Evolutionary conservation across 2,329 filamentous ascomycete genomes (phyloP).

Genomic region (Colletotrichum cordylinicola): DNA sequence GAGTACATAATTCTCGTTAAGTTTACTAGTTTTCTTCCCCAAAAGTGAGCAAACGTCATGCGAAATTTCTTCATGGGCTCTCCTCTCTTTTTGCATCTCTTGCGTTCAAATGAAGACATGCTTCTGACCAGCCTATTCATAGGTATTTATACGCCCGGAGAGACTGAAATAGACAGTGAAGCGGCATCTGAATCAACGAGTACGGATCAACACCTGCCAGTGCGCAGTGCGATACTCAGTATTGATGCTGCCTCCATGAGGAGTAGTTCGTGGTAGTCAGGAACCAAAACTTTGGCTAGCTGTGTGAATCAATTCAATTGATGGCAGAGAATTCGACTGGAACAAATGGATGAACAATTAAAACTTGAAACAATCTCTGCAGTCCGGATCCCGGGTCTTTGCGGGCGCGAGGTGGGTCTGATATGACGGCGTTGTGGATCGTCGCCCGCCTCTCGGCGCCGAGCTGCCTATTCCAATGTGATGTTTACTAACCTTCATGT

Average conservation of each 20-base stretch:
- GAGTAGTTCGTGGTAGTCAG: not conserved
- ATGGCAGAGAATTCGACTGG: accelerated
- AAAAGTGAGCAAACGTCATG: too few relatives aligned
- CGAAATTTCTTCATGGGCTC: too few relatives aligned
- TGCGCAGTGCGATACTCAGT: too few relatives aligned
- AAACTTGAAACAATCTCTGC: accelerated
- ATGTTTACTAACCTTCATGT: not conserved
- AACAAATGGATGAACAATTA: accelerated
- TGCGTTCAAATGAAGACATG: too few relatives aligned
- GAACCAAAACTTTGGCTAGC: not conserved
- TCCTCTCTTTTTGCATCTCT: too few relatives aligned
- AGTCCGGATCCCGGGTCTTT: not conserved
- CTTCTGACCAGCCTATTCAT: too few relatives aligned
- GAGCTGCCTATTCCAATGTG: not conserved
- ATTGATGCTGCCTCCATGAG: not conserved
- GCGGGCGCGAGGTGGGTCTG: not conserved
- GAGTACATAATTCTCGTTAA: too few relatives aligned
- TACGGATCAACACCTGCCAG: accelerated
- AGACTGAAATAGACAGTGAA: too few relatives aligned
- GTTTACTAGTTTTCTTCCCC: too few relatives aligned
- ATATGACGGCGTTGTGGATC: not conserved
- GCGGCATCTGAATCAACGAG: too few relatives aligned
- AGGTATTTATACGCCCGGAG: too few relatives aligned
- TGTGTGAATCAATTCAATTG: not conserved
- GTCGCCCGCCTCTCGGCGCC: not conserved